Percentiles rank a stretch among this genome's conserved stretches.
Conservation (phyloP, 257 asterid species). For the Solanum chilense region DNA sequence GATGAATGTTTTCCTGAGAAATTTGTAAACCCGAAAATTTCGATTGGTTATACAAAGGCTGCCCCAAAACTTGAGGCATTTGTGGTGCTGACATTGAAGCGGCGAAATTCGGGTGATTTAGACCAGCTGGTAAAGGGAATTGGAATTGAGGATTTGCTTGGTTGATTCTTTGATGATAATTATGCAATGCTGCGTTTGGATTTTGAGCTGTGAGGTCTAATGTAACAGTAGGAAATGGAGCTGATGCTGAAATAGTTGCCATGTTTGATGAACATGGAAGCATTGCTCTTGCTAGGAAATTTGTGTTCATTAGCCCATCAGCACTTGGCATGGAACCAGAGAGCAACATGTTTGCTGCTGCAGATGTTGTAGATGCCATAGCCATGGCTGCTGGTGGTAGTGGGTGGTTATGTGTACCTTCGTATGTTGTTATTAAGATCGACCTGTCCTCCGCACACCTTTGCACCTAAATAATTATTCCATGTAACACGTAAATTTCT, state of each 20-base stretch:
- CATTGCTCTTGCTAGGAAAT: conserved; percentile 52
- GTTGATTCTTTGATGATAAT: conserved; percentile 25
- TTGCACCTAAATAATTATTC: conserved; percentile 44
- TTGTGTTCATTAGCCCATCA: conserved; percentile 75
- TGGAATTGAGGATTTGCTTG: conserved; percentile 32
- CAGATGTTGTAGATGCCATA: conserved; percentile 92
- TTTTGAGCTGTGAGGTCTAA: conserved; percentile 67
- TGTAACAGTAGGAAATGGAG: conserved; percentile 92
- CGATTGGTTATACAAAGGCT: conserved; percentile 54
- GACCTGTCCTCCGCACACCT: conserved; percentile 80
- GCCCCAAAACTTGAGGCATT: conserved; percentile 43
- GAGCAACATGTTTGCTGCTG: conserved; percentile 87
- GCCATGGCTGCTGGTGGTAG: conserved; percentile 97
- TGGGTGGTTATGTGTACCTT: conserved; percentile 89
- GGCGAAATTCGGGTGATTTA: conserved; percentile 10
- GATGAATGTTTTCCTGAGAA: conserved; percentile 13
- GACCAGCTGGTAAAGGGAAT: conserved; percentile 29
- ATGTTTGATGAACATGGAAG: conserved; percentile 69
- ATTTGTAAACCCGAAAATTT: conserved; percentile 74
- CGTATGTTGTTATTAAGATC: conserved; percentile 77
- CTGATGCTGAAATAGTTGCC: conserved; percentile 95
- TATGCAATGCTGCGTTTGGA: conserved; percentile 26
- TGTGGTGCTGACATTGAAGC: conserved; percentile 10
- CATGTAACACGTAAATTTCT: neutral
- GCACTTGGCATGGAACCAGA: conserved; percentile 89